Conservation (phyloP, 116 monocot genomes). For the Cymodocea nodosa region DNA sequence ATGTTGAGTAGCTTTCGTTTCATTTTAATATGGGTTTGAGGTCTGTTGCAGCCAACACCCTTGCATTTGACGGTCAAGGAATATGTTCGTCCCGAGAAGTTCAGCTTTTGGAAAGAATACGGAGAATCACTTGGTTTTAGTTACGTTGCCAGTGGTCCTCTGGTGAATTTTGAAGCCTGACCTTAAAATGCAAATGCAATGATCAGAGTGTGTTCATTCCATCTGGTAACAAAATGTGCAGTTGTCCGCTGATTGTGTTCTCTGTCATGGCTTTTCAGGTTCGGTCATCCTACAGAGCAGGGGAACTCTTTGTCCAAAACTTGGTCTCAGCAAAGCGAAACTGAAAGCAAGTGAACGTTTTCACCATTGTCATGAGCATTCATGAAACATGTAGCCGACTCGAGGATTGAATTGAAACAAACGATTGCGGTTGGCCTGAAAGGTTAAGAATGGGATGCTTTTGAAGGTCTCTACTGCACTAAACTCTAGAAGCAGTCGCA, state of each 20-base stretch:
- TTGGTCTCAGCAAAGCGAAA: constrained; percentile 36
- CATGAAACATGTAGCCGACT: too few relatives aligned
- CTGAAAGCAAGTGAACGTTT: background rate
- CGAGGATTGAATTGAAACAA: too few relatives aligned
- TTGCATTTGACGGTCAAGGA: constrained; percentile 15
- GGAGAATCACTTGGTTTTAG: constrained; percentile 84
- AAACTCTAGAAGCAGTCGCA: too few relatives aligned
- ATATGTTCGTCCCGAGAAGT: constrained; percentile 86
- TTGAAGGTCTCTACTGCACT: too few relatives aligned
- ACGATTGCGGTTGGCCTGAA: too few relatives aligned
- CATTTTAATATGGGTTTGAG: constrained; percentile 55
- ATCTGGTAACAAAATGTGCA: too few relatives aligned
- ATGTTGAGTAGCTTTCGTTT: background rate
- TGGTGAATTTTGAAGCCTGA: constrained; percentile 36
- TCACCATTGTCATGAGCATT: too few relatives aligned
- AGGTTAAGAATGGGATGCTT: too few relatives aligned
- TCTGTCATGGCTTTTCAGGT: constrained; percentile 27
- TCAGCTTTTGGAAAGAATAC: constrained; percentile 83
- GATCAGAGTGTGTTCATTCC: too few relatives aligned
- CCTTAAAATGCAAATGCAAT: too few relatives aligned
- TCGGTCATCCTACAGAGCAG: constrained; percentile 79
- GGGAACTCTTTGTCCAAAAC: constrained; percentile 75
- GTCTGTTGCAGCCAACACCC: too few relatives aligned
- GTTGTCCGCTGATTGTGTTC: too few relatives aligned
- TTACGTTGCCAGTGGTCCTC: constrained; percentile 88